Evolutionary conservation across 176 grass and related monocot genomes (phyloP).

Genomic region (Chrysopogon serrulatus): DNA sequence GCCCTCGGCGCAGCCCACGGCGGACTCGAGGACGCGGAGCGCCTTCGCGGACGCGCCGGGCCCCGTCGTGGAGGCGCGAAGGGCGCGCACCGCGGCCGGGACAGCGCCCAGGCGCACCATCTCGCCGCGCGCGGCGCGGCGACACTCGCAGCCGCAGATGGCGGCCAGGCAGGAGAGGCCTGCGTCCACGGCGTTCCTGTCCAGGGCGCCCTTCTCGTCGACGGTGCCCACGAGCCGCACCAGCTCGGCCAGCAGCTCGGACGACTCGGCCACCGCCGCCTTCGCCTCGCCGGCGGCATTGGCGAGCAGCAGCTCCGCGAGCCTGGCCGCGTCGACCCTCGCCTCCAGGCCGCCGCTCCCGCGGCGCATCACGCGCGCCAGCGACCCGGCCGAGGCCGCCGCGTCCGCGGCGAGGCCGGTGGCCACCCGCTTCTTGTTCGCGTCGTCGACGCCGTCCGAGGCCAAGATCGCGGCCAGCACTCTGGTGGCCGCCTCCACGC

Average conservation of each 20-base stretch:
- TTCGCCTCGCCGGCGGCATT: conserved; percentile 4
- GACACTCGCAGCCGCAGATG: conserved; percentile 4
- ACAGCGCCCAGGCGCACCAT: conserved; percentile 58
- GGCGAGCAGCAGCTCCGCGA: conserved; percentile 45
- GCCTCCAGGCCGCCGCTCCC: conserved; percentile 38
- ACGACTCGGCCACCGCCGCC: conserved; percentile 28
- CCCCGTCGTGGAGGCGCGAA: conserved; percentile 15
- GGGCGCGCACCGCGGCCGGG: conserved; percentile 39
- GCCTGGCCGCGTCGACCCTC: conserved; percentile 48
- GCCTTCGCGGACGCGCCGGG: conserved; percentile 15
- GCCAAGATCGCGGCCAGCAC: conserved; percentile 48
- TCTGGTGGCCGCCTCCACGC: conserved; percentile 34
- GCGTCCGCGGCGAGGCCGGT: conserved; percentile 35
- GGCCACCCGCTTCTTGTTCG: conserved; percentile 54
- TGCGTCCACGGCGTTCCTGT: conserved; percentile 36
- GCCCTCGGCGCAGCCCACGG: conserved; percentile 69
- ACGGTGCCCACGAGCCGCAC: conserved; percentile 48
- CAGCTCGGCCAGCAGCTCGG: conserved; percentile 54
- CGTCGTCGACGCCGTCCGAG: conserved; percentile 50
- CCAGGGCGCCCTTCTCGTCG: conserved; percentile 48
- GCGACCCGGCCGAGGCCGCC: conserved; percentile 21
- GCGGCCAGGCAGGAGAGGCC: conserved; percentile 45
- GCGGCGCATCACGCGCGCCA: conserved; percentile 43
- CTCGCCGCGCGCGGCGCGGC: conserved; percentile 23
- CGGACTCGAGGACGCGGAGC: conserved; percentile 58